phyloP scores from a whole-genome alignment of 306 rosid species.

The Parietaria judaica region DNA sequence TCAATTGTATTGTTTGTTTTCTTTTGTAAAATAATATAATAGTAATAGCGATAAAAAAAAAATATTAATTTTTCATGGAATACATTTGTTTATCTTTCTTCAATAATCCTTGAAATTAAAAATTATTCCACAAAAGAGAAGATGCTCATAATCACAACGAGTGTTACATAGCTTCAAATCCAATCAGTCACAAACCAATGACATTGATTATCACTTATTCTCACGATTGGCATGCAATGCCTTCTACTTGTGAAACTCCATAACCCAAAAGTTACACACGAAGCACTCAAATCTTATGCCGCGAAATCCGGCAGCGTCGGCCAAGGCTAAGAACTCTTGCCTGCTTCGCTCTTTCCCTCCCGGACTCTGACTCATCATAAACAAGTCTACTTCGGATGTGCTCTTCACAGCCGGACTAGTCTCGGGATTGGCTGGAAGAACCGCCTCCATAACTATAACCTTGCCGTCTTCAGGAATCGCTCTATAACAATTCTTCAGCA shows the following conservation, averaged over 20 bases:
- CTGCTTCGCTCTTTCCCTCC: constrained; percentile 22
- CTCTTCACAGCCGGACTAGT: not conserved
- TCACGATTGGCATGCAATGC: no score
- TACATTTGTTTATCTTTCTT: no score
- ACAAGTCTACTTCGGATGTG: constrained; percentile 2
- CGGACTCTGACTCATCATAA: constrained; percentile 19
- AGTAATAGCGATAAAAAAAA: no score
- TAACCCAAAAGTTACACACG: constrained; percentile 6
- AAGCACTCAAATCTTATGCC: constrained; percentile 16
- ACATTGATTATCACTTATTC: no score
- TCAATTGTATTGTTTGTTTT: no score
- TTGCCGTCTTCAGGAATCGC: constrained; percentile 19
- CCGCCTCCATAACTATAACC: constrained; percentile 19
- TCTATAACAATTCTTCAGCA: constrained; percentile 22
- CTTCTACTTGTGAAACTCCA: constrained; percentile 22
- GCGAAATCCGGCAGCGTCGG: constrained; percentile 13
- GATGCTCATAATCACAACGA: no score
- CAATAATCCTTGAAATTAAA: no score
- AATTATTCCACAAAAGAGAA: no score
- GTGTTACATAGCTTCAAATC: no score
- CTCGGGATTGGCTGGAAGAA: constrained; percentile 12
- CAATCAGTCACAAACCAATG: no score
- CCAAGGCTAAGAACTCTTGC: constrained; percentile 21
- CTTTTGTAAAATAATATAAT: no score
- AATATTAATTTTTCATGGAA: no score